These are phyloP conservation scores for Iberis pinnata DNA, from an alignment of 345 rosid species.

Conservation along the genomic window DNA sequence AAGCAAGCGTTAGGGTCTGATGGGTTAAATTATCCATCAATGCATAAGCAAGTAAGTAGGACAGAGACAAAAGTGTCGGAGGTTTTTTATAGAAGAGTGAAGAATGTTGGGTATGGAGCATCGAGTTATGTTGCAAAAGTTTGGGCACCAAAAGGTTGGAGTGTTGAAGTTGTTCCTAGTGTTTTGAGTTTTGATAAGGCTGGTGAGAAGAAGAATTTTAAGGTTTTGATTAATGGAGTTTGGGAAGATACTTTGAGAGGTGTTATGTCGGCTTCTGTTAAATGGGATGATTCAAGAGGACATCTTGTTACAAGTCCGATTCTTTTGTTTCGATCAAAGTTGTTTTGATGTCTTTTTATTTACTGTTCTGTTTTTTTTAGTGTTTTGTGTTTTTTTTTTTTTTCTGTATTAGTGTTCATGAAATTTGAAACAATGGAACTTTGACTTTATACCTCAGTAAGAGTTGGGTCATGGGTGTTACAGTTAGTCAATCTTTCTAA, in stretches of 20 bases:
- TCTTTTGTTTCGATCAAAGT: conserved; percentile 34
- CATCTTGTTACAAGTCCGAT: conserved; percentile 56
- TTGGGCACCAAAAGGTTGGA: conserved; percentile 40
- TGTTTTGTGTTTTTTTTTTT: too few species aligned
- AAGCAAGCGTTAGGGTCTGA: conserved; percentile 53
- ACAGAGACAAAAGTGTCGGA: conserved; percentile 33
- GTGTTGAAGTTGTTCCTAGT: conserved; percentile 44
- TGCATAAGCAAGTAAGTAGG: conserved; percentile 47
- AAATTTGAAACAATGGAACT: too few species aligned
- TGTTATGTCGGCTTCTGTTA: conserved; percentile 43
- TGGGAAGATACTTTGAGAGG: conserved; percentile 13
- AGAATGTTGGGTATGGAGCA: conserved; percentile 39
- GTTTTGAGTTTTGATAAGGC: conserved; percentile 32
- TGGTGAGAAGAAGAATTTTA: conserved; percentile 39
- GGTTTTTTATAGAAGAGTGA: conserved; percentile 54
- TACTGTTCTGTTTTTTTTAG: too few species aligned
- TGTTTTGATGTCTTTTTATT: too few species aligned
- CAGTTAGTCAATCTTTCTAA: too few species aligned
- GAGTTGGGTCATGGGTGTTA: too few species aligned
- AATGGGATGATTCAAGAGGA: conserved; percentile 50
- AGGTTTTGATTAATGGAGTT: conserved; percentile 48
- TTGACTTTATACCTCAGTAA: too few species aligned
- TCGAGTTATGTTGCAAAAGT: conserved; percentile 48
- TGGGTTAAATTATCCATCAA: conserved; percentile 79
- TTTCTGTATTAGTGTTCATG: too few species aligned